A percentile compares a stretch with the other conserved stretches of the same genome.
phyloP scores from a whole-genome alignment of 169 alveolate species.

The Eimeria brunetti region DNA sequence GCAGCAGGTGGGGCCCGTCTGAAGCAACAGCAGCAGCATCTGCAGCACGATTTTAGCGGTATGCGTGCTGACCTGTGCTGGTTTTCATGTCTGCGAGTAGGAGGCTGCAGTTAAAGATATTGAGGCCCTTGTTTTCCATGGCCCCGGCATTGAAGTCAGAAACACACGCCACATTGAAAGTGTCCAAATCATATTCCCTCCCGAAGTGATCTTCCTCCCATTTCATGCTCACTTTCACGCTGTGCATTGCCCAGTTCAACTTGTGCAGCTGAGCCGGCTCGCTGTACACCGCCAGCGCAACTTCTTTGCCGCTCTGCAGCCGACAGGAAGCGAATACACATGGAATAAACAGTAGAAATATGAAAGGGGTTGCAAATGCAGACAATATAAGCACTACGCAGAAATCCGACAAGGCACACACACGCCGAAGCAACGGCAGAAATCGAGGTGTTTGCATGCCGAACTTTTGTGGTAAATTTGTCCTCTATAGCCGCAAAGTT shows the following conservation, averaged over 20 bases:
- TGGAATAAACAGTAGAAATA: neutral
- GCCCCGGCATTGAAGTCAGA: slow-evolving; percentile 96
- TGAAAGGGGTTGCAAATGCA: neutral
- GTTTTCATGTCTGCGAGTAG: slow-evolving; percentile 92
- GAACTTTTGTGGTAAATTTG: slow-evolving; percentile 87
- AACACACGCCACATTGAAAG: slow-evolving; percentile 93
- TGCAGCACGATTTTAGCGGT: neutral
- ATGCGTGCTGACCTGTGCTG: slow-evolving; percentile 85
- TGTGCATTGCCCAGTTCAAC: slow-evolving; percentile 92
- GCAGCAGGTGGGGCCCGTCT: neutral
- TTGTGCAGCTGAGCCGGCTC: slow-evolving; percentile 90
- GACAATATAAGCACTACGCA: neutral
- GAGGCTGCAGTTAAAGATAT: slow-evolving; percentile 92
- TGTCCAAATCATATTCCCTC: slow-evolving; percentile 93
- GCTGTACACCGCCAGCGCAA: slow-evolving; percentile 88
- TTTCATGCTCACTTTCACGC: slow-evolving; percentile 93
- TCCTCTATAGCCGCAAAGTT: slow-evolving; percentile 87
- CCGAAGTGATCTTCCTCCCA: slow-evolving; percentile 96
- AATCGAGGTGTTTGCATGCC: slow-evolving; percentile 20
- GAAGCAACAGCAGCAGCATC: neutral
- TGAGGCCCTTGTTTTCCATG: slow-evolving; percentile 96
- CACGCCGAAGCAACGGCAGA: neutral
- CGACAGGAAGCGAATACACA: neutral
- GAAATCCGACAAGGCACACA: neutral
- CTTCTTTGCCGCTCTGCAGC: slow-evolving; percentile 81